Evolutionary conservation across 345 rosid species (phyloP).

Genomic region (Eucalyptus virginea): DNA sequence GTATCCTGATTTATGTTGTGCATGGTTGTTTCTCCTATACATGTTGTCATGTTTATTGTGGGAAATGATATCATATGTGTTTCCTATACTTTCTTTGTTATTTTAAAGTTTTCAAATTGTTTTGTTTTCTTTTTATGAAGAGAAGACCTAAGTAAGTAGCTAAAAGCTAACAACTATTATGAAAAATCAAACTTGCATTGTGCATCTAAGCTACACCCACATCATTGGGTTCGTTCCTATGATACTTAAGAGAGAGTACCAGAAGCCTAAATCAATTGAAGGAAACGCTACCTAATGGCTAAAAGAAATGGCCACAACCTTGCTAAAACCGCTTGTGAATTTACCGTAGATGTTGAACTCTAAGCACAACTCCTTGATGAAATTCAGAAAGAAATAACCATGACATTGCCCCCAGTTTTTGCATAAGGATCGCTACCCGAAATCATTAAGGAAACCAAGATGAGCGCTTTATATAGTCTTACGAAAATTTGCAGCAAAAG

Average conservation of each 20-base stretch:
- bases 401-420: neutral
- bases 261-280: neutral
- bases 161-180: neutral
- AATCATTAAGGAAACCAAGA: too few relatives aligned
- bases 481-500: too few relatives aligned
- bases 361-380: neutral
- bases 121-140: accelerated
- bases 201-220: neutral
- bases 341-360: neutral
- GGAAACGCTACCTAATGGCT: neutral
- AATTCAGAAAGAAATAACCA: neutral
- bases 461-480: too few relatives aligned
- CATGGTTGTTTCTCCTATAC: neutral
- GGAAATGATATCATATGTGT: neutral
- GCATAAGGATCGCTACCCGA: neutral
- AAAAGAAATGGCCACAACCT: neutral
- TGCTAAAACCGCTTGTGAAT: neutral
- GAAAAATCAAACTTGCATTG: neutral
- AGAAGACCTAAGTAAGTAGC: neutral
- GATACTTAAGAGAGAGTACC: neutral
- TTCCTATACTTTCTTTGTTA: neutral
- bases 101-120: neutral
- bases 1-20: neutral
- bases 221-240: neutral
- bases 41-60: neutral